Evolutionary conservation across 805 yeast species (phyloP), one percentile per base, ranked within the genome.

Genomic region (Barnettozyma sucrosica): DNA sequence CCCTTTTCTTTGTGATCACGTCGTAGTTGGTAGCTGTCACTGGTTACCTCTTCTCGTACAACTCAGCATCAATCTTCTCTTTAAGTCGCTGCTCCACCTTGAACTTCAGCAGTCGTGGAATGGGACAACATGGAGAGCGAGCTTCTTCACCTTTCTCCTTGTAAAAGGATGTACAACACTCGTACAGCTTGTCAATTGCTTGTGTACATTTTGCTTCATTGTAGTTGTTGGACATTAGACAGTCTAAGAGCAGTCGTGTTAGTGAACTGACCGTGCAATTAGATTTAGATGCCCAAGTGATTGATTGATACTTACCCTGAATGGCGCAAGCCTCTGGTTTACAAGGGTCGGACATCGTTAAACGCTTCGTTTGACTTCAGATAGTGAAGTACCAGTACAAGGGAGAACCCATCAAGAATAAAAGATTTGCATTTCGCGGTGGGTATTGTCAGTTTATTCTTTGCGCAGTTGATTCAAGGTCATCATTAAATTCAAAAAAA

Each of bases 321-420:
- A 88, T 88, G 3, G 80, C 81, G 67, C 96, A 88, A 2, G 96
- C 96, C 53, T 83, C 75, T 6, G 85, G 74, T 59, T 85, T 85
- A 65, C 96, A 88, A 2, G 85, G 77, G 40, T 64, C 66, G 21
- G 58, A 36, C 25, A 21, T 19, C 3, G 8, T 20, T 7, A 18
- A 14, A n/a, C 16, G 7, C 5, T n/a, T 34, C 7, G 21, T 18
- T 19, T 4, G 37, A 19, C 21, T 23, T 5, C 5, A 23, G 25
- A 23, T 8, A 23, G 25, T 6, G 25, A 23, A n/a, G n/a, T n/a
- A n/a, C 8, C 5, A 23, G 9, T 19, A 34, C 37, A 13, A 34
- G 21, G 21, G n/a, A 34, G 37, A 28, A 28, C 11, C 16, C 32
- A 28, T 28, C 16, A 23, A 23, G 25, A 23, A 23, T 23, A 23